Conservation (phyloP, 2,329 filamentous ascomycete genomes). For the Fusarium papillatum region DNA sequence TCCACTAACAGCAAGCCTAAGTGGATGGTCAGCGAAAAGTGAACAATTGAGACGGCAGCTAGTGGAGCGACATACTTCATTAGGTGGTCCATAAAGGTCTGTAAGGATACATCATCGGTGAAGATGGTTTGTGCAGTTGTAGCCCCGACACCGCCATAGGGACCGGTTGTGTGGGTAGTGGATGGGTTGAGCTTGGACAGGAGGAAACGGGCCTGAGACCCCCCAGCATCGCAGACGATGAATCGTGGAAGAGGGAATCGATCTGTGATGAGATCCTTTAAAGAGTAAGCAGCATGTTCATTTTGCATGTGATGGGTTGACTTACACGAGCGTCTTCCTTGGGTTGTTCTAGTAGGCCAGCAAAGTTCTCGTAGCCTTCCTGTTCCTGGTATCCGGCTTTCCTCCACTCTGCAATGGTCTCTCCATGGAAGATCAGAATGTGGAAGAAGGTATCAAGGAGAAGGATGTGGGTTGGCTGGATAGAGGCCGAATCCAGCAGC, state of each 20-base stretch:
- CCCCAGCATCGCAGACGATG: slow-evolving; percentile 98
- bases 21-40: not conserved
- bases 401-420: slow-evolving; percentile 97
- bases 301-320: slow-evolving; percentile 24
- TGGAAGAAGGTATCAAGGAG: slow-evolving; percentile 99
- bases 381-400: slow-evolving; percentile 99
- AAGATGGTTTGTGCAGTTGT: slow-evolving; percentile 98
- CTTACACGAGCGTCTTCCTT: slow-evolving; percentile 96
- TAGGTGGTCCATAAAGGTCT: slow-evolving; percentile 99
- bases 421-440: slow-evolving; percentile 98
- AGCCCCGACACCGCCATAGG: slow-evolving; percentile 87
- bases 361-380: slow-evolving; percentile 98
- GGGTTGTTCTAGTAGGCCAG: slow-evolving; percentile 86
- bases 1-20: slow-evolving; percentile 72
- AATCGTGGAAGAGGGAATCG: slow-evolving; percentile 98
- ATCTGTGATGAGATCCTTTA: slow-evolving; percentile 93
- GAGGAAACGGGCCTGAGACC: slow-evolving; percentile 96
- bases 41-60: not conserved
- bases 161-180: slow-evolving; percentile 94
- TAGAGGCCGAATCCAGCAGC: slow-evolving; percentile 95
- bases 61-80: slow-evolving; percentile 84
- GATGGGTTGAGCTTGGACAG: slow-evolving; percentile 97
- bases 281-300: slow-evolving; percentile 39
- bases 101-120: slow-evolving; percentile 96
- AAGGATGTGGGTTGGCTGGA: slow-evolving; percentile 93